Evolutionary conservation across 495 filamentous ascomycete species (phyloP), one percentile per base, ranked within the genome.

Genomic region (Neurospora tetrasperma): DNA sequence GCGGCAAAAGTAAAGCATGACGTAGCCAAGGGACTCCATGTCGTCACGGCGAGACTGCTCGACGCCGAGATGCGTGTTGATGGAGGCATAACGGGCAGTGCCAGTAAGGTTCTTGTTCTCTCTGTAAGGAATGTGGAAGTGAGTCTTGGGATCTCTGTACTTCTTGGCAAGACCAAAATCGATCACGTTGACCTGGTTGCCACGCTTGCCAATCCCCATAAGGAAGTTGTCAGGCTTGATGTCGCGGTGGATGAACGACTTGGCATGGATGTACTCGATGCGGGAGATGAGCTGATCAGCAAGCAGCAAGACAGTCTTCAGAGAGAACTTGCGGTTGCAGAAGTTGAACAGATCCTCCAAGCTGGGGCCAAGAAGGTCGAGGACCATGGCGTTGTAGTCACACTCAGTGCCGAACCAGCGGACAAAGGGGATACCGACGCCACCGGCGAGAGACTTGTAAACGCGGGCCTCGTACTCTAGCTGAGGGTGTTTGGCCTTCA

Each of bases 81-180:
- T 99, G 77, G 93, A 97, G 75, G 96, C 96, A 86, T 99, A 99
- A 83, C 96, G 96, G 75, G 96, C 96, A 79, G 96, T 99, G 79
- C 96, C 96, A 42, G 96, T 99, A 85, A 99, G 87, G 89, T 99
- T 99, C 92, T 99, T 99, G 90, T 99, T 99, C 93, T 99, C 96
- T 83, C 96, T 90, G 87, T 99, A 99, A 38, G 96, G 96, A 75
- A 99, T 99, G 83, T 99, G 96, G 86, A 99, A 99, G 85, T 99
- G 96, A 69, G 96, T 98, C 91, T 99, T 99, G 68, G 96, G 96
- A 87, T 99, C 96, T 76, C 96, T 92, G 85, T 99, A 99, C 86
- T 99, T 99, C 92, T 99, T 99, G 78, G 96, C 96, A 72, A 99
- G 87, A 87, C 96, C 96, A 78, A 99, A 99, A 84, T 99, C 96